phyloP scores from a whole-genome alignment of 164 flowering plant genomes.

The Magnolia kwangsiensis region DNA sequence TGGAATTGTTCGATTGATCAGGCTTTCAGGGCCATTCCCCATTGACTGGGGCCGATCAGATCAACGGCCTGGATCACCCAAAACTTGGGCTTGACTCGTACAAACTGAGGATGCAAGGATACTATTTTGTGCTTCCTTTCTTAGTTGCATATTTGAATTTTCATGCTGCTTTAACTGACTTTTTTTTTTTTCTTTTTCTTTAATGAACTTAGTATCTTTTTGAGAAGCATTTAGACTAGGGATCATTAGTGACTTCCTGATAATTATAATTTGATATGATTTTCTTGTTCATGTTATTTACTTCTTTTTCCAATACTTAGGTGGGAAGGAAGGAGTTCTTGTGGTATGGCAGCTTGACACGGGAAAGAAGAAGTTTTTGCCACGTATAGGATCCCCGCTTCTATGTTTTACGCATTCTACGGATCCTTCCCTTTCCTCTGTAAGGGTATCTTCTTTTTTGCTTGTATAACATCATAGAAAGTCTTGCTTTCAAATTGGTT shows the following conservation, averaged over 20 bases:
- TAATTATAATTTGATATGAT: not conserved
- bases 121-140: too few species aligned
- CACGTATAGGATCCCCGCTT: conserved; percentile 86
- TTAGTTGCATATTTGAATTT: not conserved
- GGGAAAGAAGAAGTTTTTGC: conserved; percentile 78
- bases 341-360: conserved; percentile 97
- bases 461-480: not conserved
- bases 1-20: too few species aligned
- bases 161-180: not conserved
- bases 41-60: too few species aligned
- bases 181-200: not conserved
- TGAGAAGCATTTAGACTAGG: not conserved
- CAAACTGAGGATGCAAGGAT: too few species aligned
- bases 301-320: conserved; percentile 24
- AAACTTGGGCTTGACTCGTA: too few species aligned
- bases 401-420: conserved; percentile 57
- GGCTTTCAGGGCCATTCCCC: too few species aligned
- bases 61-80: too few species aligned
- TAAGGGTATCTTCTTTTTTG: conserved; percentile 32
- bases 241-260: not conserved
- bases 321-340: conserved; percentile 94
- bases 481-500: not conserved
- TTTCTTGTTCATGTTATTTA: not conserved
- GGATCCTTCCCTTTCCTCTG: conserved; percentile 77
- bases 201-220: not conserved